These are phyloP conservation scores for Kwoniella mangroviensis DNA, from an alignment of 768 basidiomycete genomes.

Conservation along the genomic window DNA sequence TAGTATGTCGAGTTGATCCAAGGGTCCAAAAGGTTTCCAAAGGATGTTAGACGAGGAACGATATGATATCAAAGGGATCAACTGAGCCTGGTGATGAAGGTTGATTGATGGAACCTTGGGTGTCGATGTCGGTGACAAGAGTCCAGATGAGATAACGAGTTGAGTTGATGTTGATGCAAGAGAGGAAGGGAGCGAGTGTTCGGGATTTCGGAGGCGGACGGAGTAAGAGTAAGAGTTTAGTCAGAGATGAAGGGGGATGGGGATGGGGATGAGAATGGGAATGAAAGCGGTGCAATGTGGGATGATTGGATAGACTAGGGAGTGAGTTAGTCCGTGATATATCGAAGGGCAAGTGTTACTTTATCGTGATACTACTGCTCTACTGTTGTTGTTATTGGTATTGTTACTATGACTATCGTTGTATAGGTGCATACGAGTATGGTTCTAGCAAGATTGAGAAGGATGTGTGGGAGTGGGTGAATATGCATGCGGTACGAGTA, in stretches of 20 bases:
- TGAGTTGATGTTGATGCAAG: neutral
- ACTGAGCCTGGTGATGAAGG: too few relatives aligned
- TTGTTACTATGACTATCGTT: too few relatives aligned
- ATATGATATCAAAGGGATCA: neutral
- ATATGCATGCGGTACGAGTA: neutral
- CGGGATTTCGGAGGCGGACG: neutral
- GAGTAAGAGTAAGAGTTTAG: neutral
- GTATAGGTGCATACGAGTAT: too few relatives aligned
- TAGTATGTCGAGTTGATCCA: neutral
- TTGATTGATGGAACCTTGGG: too few relatives aligned
- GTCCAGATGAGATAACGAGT: neutral
- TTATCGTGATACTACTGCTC: too few relatives aligned
- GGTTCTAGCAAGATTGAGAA: too few relatives aligned
- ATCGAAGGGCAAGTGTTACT: too few relatives aligned
- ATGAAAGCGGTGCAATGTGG: conserved; percentile 8
- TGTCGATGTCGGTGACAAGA: too few relatives aligned
- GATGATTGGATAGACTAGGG: neutral
- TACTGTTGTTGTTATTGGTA: too few relatives aligned
- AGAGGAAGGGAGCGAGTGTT: neutral
- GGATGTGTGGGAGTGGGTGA: too few relatives aligned
- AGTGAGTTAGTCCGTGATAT: neutral
- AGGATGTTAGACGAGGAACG: neutral
- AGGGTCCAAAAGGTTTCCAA: neutral
- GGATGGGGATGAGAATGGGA: too few relatives aligned
- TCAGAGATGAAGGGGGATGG: too few relatives aligned